Evolutionary conservation across 2,329 filamentous ascomycete genomes (phyloP).

Genomic region (Stromatinia cepivora): DNA sequence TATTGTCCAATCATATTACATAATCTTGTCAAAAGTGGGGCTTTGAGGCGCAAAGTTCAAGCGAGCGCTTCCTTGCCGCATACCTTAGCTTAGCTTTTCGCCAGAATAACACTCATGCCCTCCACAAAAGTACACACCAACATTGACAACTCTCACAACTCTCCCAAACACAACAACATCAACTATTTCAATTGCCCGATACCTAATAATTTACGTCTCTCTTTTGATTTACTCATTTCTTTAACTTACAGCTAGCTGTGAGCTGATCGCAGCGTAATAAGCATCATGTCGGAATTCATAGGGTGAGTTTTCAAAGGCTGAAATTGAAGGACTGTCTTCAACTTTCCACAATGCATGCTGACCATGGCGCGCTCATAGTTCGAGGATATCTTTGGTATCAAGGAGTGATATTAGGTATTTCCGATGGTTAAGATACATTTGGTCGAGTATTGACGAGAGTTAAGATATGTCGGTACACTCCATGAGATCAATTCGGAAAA

Average conservation of each 20-base stretch:
- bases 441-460: constrained; percentile 32
- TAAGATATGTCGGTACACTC: constrained; percentile 89
- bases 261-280: constrained; percentile 36
- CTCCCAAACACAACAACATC: constrained; percentile 3
- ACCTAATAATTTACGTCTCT: constrained; percentile 20
- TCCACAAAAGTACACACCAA: constrained; percentile 1
- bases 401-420: constrained; percentile 94
- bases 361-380: constrained; percentile 52
- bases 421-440: constrained; percentile 17
- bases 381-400: constrained; percentile 93
- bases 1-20: neutral
- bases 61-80: constrained; percentile 23
- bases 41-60: neutral
- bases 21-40: neutral
- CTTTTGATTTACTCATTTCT: constrained; percentile 13
- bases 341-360: constrained; percentile 29
- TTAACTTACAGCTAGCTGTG: constrained; percentile 36
- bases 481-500: constrained; percentile 98
- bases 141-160: neutral
- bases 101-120: constrained; percentile 22
- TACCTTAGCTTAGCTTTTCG: constrained; percentile 21
- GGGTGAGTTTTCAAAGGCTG: constrained; percentile 48
- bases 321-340: constrained; percentile 15
- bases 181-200: constrained; percentile 22
- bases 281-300: constrained; percentile 60